Evolutionary conservation across 1,139 yeast species (phyloP).

Genomic region (Kodamaea ohmeri): DNA sequence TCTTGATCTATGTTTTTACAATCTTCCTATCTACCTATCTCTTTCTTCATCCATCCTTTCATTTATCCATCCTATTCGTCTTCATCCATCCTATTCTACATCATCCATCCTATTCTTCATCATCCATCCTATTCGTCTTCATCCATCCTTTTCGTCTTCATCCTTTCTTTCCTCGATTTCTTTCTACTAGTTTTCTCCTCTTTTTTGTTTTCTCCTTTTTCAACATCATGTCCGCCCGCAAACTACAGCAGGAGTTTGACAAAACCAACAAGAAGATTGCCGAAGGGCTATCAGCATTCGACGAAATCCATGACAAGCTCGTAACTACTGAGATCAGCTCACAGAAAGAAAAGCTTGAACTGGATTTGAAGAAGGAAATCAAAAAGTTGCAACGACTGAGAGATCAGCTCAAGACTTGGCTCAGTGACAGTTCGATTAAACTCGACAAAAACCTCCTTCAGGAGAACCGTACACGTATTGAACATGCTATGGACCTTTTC

Average conservation of each 20-base stretch:
- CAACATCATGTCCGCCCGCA: slow-evolving; percentile 41
- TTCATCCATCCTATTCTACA: too few relatives aligned
- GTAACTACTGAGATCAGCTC: slow-evolving; percentile 79
- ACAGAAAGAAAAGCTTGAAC: slow-evolving; percentile 91
- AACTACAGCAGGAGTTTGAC: slow-evolving; percentile 77
- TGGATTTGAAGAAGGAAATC: slow-evolving; percentile 92
- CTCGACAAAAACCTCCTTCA: slow-evolving; percentile 72
- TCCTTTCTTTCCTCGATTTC: not conserved
- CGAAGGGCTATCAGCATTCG: slow-evolving; percentile 90
- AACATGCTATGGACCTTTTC: slow-evolving; percentile 93
- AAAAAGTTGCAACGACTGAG: slow-evolving; percentile 91
- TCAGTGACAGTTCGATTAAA: slow-evolving; percentile 87
- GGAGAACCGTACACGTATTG: slow-evolving; percentile 82
- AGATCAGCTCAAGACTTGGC: slow-evolving; percentile 95
- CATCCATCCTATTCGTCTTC: too few relatives aligned
- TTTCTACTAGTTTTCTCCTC: not conserved
- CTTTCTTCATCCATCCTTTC: too few relatives aligned
- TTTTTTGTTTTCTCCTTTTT: not conserved
- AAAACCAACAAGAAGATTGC: slow-evolving; percentile 91
- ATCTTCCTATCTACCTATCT: too few relatives aligned
- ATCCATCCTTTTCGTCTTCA: not conserved
- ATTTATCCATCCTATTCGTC: too few relatives aligned
- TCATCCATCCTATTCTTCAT: too few relatives aligned
- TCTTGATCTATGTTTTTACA: too few relatives aligned
- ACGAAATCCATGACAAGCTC: slow-evolving; percentile 82